These are phyloP conservation scores for Colletotrichum graminicola DNA, from an alignment of 2,329 filamentous ascomycete genomes.

Conservation along the genomic window DNA sequence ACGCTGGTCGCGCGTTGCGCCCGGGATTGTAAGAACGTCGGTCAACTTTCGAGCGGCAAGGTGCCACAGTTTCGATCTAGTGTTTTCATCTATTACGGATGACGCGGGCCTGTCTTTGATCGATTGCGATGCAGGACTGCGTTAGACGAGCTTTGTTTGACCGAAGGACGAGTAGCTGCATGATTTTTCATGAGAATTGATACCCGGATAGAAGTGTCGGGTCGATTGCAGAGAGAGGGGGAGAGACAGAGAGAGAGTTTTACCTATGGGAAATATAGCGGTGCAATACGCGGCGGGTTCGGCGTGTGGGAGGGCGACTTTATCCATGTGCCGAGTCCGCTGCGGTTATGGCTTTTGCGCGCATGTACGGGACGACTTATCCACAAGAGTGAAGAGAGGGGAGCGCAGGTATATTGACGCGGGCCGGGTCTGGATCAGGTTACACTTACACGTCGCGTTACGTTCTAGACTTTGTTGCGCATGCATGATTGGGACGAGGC, in stretches of 20 bases:
- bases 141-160: conserved; percentile 3
- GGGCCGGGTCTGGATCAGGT: conserved; percentile 17
- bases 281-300: neutral
- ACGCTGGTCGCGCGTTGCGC: neutral
- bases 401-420: conserved; percentile 8
- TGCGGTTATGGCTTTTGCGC: neutral
- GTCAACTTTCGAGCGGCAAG: neutral
- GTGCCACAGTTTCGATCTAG: neutral
- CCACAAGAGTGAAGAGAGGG: conserved; percentile 6
- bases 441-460: conserved; percentile 25
- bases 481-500: conserved; percentile 35
- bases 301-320: conserved; percentile 10
- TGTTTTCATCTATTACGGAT: neutral
- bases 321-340: neutral
- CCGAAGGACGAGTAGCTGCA: neutral
- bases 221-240: neutral
- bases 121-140: neutral
- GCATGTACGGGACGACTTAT: neutral
- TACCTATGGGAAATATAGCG: neutral
- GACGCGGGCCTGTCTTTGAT: neutral
- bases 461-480: conserved; percentile 36
- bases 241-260: conserved; percentile 8
- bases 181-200: conserved; percentile 27
- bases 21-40: neutral
- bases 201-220: conserved; percentile 41